Evolutionary conservation across 129 eudicot genomes (phyloP), one percentile per base, ranked within the genome.

Genomic region (Lonicera japonica): DNA sequence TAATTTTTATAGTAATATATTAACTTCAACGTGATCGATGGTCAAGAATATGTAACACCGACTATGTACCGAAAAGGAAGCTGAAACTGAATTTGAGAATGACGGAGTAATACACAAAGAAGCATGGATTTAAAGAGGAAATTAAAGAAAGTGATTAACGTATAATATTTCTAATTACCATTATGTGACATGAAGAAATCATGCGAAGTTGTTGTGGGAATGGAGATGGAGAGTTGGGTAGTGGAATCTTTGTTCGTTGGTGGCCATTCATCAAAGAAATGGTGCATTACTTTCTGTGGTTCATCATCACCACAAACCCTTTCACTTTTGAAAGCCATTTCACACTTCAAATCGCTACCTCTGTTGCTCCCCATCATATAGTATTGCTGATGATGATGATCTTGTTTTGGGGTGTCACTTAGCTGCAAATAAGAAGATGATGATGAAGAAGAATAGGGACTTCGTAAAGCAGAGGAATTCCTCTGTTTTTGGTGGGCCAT

Each of bases 261-360:
- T 43, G 86, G 86, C 91, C 90, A 80, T 69, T 90, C 95, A 73
- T 87, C 95, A 71, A 87, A 79, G 77, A 90, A 90, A 80, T 87
- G 95, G 54, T 90, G 95, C 92, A 87, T 90, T 1, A 85, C 89
- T 72, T 87, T 86, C 87, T 87, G 86, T 34, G 88, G 86, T 24
- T 80, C 77, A 54, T 79, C 75, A 60, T 80, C 21, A 14, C 16
- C 55, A 8, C 15, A 14, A 14, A 8, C 68, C 60, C 71, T 80
- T 25, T 64, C 80, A 62, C 58, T 39, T 70, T 74, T 74, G 54
- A 67, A 36, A 23, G 61, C 57, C 24, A 76, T 29, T 29, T 29
- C 36, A 29, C 36, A 29, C 6, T 29, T 29, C 6, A 29, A 29
- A 29, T 6, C 36, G 6, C 36, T 29, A 1, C 4, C 36, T 29